These are phyloP conservation scores for Dioscorea dumetorum DNA, from an alignment of 106 monocot genomes.

Conservation along the genomic window DNA sequence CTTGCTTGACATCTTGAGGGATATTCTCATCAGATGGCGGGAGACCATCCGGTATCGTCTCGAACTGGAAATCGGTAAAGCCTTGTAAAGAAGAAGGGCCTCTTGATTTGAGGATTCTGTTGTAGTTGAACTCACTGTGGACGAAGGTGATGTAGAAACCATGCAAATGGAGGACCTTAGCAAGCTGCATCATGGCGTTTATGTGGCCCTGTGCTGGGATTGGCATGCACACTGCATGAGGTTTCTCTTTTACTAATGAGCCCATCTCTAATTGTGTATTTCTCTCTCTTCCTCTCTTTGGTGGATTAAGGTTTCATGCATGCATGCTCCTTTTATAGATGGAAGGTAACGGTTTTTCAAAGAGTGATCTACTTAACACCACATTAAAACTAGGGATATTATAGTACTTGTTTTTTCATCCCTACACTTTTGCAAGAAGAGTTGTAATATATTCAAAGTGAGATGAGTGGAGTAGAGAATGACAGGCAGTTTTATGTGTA, in stretches of 20 bases:
- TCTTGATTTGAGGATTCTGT: not conserved
- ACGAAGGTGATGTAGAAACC: conserved; percentile 2
- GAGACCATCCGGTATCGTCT: conserved; percentile 10
- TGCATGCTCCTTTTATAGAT: no score
- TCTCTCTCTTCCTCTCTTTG: no score
- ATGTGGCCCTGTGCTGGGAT: conserved; percentile 1
- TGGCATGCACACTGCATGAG: conserved; percentile 4
- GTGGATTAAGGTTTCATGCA: no score
- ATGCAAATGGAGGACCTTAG: conserved; percentile 6
- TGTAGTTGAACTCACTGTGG: conserved; percentile 2
- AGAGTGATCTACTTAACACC: no score
- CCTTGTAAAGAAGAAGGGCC: not conserved
- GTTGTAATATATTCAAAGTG: no score
- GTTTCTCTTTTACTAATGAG: not conserved
- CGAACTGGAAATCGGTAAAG: not conserved
- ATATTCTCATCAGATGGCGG: conserved; percentile 6
- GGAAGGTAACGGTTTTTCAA: no score
- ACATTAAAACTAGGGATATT: no score
- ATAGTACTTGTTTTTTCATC: no score
- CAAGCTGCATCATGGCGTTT: conserved; percentile 2
- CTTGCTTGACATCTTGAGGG: conserved; percentile 1
- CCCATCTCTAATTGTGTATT: no score
- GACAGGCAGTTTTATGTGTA: no score
- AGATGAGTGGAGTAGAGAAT: no score
- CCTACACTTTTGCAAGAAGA: no score